A percentile compares a stretch with the other conserved stretches of the same genome.
phyloP scores from a whole-genome alignment of 257 asterid genomes.

The Solanum medicagineum region DNA sequence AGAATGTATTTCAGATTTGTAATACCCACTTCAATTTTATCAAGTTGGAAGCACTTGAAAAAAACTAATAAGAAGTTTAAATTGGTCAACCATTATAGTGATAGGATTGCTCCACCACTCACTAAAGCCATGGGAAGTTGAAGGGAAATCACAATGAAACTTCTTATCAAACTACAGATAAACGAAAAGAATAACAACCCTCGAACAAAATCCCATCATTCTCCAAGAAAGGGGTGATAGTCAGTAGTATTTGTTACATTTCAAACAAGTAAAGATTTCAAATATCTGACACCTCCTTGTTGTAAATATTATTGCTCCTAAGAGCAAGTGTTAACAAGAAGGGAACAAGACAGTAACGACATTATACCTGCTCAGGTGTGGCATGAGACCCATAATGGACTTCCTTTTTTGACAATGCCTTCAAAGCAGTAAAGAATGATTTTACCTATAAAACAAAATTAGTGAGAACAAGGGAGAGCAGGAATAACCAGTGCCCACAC shows the following conservation, averaged over 20 bases:
- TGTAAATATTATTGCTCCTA: neutral
- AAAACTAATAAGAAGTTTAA: neutral
- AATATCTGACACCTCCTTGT: neutral
- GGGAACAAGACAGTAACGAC: neutral
- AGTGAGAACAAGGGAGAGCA: neutral
- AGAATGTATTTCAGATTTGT: neutral
- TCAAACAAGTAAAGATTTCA: neutral
- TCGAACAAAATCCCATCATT: neutral
- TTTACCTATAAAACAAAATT: slow-evolving; percentile 41
- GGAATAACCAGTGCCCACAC: neutral
- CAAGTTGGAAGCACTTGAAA: neutral
- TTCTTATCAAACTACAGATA: neutral
- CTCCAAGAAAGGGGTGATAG: neutral
- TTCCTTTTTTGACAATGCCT: slow-evolving; percentile 63
- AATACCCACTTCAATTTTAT: neutral
- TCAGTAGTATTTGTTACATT: neutral
- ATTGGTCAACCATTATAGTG: neutral
- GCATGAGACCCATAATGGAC: slow-evolving; percentile 69
- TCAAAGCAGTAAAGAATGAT: slow-evolving; percentile 52
- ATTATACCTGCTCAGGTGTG: slow-evolving; percentile 67
- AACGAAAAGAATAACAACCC: neutral
- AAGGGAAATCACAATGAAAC: neutral
- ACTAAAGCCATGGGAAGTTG: neutral
- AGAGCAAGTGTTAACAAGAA: neutral
- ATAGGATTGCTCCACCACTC: neutral